Conservation (phyloP, 2,329 filamentous ascomycete genomes). For the Xylaria sp. region DNA sequence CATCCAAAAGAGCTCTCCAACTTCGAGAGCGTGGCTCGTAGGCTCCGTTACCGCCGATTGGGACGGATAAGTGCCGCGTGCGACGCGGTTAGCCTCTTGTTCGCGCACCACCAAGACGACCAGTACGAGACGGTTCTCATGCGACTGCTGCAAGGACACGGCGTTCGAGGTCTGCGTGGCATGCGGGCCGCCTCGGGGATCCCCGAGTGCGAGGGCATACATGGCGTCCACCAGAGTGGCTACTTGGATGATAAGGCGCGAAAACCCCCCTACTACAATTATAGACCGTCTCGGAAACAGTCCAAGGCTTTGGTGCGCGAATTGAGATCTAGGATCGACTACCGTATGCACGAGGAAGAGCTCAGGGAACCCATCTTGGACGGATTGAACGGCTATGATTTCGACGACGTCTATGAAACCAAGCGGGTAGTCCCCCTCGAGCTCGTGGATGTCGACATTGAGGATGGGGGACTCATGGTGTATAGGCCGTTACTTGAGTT, state of each 20-base stretch:
- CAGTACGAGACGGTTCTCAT: slow-evolving; percentile 89
- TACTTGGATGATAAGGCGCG: slow-evolving; percentile 53
- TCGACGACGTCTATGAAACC: slow-evolving; percentile 29
- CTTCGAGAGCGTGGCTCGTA: slow-evolving; percentile 79
- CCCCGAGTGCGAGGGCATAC: slow-evolving; percentile 81
- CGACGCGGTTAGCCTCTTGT: slow-evolving; percentile 66
- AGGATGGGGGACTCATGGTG: slow-evolving; percentile 69
- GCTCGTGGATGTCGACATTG: slow-evolving; percentile 47
- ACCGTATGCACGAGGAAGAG: slow-evolving; percentile 28
- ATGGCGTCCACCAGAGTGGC: slow-evolving; percentile 73
- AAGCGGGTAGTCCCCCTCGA: slow-evolving; percentile 21
- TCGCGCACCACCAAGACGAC: slow-evolving; percentile 90
- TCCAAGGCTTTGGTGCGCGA: slow-evolving; percentile 33
- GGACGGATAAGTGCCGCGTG: slow-evolving; percentile 61
- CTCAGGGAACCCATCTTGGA: slow-evolving; percentile 11
- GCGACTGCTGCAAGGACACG: slow-evolving; percentile 72
- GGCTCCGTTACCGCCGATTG: slow-evolving; percentile 73
- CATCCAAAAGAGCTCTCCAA: slow-evolving; percentile 57
- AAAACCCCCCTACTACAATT: slow-evolving; percentile 46
- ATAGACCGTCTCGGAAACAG: slow-evolving; percentile 36
- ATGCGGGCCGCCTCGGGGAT: slow-evolving; percentile 71
- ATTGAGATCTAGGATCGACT: slow-evolving; percentile 35
- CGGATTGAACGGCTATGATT: slow-evolving; percentile 30
- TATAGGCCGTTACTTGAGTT: slow-evolving; percentile 74
- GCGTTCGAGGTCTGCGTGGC: slow-evolving; percentile 72